Conservation (phyloP, 768 basidiomycete genomes). For the Galerina sulciceps region DNA sequence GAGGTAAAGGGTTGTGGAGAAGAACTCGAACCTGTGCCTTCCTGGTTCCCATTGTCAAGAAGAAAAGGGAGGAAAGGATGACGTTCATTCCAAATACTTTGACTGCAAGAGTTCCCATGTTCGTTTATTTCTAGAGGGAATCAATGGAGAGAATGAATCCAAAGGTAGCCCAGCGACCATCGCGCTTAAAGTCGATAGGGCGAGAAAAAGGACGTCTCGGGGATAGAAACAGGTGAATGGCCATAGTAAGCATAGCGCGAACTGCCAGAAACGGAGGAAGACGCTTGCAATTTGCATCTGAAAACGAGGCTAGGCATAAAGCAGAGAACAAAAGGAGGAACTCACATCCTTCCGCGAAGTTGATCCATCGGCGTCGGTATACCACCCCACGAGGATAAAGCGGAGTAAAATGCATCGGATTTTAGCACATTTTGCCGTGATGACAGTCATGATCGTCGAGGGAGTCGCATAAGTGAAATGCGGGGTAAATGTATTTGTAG, state of each 20-base stretch:
- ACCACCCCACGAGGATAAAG: conserved; percentile 3
- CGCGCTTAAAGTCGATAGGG: too few species aligned
- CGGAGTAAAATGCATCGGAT: conserved; percentile 20
- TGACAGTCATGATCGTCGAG: conserved; percentile 13
- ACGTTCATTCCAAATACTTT: background rate
- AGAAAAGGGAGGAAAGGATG: background rate
- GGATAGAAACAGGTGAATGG: too few species aligned
- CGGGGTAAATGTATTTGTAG: conserved; percentile 18
- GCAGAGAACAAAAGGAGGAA: background rate
- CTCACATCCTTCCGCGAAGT: conserved; percentile 16
- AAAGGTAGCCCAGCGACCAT: too few species aligned
- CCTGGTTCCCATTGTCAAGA: too few species aligned
- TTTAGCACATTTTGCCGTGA: conserved; percentile 20
- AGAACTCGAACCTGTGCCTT: background rate
- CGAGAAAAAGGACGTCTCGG: too few species aligned
- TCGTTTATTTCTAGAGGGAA: background rate
- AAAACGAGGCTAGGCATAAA: background rate
- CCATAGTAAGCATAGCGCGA: too few species aligned
- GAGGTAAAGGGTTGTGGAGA: background rate
- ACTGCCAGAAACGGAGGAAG: background rate
- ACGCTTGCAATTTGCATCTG: background rate
- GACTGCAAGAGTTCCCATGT: background rate
- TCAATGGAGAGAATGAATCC: too few species aligned
- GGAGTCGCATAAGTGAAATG: conserved; percentile 10
- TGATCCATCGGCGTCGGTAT: conserved; percentile 15